These are phyloP conservation scores for Penicillium sp. DNA, from an alignment of 2,329 filamentous ascomycete species.

Conservation along the genomic window DNA sequence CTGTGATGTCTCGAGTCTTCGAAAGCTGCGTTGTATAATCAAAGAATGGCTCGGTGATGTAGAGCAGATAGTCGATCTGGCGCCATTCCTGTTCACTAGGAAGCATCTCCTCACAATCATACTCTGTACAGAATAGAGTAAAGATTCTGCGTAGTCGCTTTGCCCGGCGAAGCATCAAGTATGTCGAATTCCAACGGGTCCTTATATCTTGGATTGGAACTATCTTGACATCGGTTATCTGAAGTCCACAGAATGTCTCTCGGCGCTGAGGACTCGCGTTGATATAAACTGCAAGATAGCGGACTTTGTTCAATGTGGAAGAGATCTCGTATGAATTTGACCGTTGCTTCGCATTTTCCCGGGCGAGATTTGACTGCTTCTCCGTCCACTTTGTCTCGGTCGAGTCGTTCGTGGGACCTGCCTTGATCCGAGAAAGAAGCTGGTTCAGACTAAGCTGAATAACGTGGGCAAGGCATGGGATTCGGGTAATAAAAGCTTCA, in stretches of 20 bases:
- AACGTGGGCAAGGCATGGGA: constrained; percentile 10
- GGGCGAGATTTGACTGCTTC: neutral
- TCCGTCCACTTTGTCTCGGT: neutral
- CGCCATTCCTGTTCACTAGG: constrained; percentile 3
- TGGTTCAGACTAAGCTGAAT: constrained; percentile 12
- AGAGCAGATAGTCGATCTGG: constrained; percentile 17
- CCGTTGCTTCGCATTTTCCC: no score
- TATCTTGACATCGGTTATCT: neutral
- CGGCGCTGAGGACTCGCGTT: constrained; percentile 7
- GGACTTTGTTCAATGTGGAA: no score
- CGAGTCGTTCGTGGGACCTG: constrained; percentile 4
- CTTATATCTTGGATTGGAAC: constrained; percentile 13
- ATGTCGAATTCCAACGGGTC: constrained; percentile 16
- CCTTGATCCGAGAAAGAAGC: constrained; percentile 10
- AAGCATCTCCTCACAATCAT: neutral
- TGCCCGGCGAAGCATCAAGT: constrained; percentile 10
- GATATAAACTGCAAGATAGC: constrained; percentile 6
- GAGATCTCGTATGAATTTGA: no score
- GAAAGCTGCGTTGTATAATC: neutral
- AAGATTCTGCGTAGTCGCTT: constrained; percentile 4
- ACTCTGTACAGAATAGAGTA: constrained; percentile 1
- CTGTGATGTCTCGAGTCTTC: neutral
- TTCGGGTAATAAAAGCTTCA: neutral
- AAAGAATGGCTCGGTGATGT: constrained; percentile 23
- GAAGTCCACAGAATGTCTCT: constrained; percentile 6